These are phyloP conservation scores for Pleurotus tuoliensis DNA, from an alignment of 768 basidiomycete species.

Conservation along the genomic window DNA sequence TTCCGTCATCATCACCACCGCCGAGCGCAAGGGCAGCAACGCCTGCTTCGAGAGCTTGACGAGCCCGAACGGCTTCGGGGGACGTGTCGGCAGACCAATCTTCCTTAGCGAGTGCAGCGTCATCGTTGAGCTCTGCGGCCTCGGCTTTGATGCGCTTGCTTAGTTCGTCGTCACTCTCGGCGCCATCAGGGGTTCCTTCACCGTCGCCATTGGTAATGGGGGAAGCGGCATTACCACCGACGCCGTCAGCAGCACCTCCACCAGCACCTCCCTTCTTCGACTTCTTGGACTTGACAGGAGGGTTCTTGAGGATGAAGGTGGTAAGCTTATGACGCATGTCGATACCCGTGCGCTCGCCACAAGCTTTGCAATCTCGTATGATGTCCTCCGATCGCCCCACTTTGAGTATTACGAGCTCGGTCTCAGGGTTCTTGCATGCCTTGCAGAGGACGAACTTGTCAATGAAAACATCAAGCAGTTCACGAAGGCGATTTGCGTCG, in stretches of 20 bases:
- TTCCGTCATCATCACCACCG: slow-evolving; percentile 77
- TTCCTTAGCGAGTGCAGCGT: slow-evolving; percentile 59
- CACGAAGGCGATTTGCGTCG: slow-evolving; percentile 84
- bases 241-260: slow-evolving; percentile 22
- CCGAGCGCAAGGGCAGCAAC: slow-evolving; percentile 46
- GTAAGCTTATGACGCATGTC: slow-evolving; percentile 98
- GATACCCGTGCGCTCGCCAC: slow-evolving; percentile 85
- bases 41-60: slow-evolving; percentile 62
- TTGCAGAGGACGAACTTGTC: slow-evolving; percentile 98
- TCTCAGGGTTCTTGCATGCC: slow-evolving; percentile 99
- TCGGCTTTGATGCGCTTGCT: slow-evolving; percentile 91
- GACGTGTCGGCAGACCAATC: slow-evolving; percentile 95
- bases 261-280: slow-evolving; percentile 51
- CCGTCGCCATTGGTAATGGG: slow-evolving; percentile 32
- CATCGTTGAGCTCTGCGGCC: slow-evolving; percentile 68
- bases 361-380: slow-evolving; percentile 96
- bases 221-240: slow-evolving; percentile 15
- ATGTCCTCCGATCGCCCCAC: slow-evolving; percentile 78
- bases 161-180: slow-evolving; percentile 83
- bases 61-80: slow-evolving; percentile 81
- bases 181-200: slow-evolving; percentile 45
- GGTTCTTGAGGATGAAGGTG: slow-evolving; percentile 97
- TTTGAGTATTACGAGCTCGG: slow-evolving; percentile 89
- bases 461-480: slow-evolving; percentile 95
- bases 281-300: slow-evolving; percentile 85